Conservation (phyloP, 2,329 filamentous ascomycete species). For the Verticillium nonalfalfae region DNA sequence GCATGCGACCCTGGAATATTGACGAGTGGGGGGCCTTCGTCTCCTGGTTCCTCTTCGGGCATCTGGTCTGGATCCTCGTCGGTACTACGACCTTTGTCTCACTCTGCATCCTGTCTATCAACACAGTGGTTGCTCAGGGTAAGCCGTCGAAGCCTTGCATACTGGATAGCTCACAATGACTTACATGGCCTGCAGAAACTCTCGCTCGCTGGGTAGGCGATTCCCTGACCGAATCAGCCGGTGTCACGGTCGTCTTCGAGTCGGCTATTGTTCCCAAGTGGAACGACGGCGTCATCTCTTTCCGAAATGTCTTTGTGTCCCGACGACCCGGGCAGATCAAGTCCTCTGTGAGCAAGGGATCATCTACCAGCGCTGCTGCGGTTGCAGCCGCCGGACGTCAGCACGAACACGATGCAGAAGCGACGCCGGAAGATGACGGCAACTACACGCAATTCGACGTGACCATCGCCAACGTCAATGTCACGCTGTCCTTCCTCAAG, state of each 20-base stretch:
- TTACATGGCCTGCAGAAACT: conserved; percentile 56
- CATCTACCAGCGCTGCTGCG: conserved; percentile 75
- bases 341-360: conserved; percentile 87
- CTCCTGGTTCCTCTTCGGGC: conserved; percentile 91
- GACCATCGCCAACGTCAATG: conserved; percentile 90
- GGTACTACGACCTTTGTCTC: conserved; percentile 98
- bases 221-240: conserved; percentile 89
- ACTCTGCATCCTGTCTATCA: conserved; percentile 81
- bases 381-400: conserved; percentile 70
- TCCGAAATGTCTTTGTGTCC: conserved; percentile 95
- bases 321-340: conserved; percentile 75
- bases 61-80: conserved; percentile 91
- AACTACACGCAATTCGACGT: conserved; percentile 98
- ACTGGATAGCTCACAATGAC: not conserved
- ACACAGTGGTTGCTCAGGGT: conserved; percentile 94
- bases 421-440: conserved; percentile 67
- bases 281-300: conserved; percentile 91
- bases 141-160: conserved; percentile 21
- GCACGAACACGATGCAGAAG: conserved; percentile 35
- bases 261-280: conserved; percentile 96
- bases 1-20: conserved; percentile 86
- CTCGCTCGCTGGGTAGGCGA: conserved; percentile 90
- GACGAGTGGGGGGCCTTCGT: conserved; percentile 94
- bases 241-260: conserved; percentile 91
- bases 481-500: conserved; percentile 94